Conservation (phyloP, 495 filamentous ascomycete species). For the Astrocystis sublimbata region DNA sequence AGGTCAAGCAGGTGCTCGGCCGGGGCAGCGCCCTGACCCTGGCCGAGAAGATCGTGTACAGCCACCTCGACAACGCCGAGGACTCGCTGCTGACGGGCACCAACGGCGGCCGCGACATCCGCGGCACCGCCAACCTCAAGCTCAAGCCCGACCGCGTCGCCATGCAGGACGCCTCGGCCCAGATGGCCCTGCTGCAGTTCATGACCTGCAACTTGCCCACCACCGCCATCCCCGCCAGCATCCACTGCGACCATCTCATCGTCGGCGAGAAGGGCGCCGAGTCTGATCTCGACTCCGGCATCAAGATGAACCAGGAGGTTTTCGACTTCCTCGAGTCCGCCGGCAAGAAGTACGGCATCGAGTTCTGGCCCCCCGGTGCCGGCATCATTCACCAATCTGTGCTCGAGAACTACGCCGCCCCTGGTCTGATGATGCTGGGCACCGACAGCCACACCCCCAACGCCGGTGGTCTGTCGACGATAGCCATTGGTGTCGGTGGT, state of each 20-base stretch:
- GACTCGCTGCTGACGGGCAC: slow-evolving; percentile 81
- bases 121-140: slow-evolving; percentile 90
- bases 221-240: slow-evolving; percentile 95
- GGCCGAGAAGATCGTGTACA: slow-evolving; percentile 97
- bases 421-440: slow-evolving; percentile 98
- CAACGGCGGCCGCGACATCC: slow-evolving; percentile 75
- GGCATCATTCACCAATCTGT: slow-evolving; percentile 99
- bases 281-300: slow-evolving; percentile 80
- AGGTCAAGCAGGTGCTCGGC: slow-evolving; percentile 73
- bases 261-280: slow-evolving; percentile 89
- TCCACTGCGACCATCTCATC: slow-evolving; percentile 99
- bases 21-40: slow-evolving; percentile 70
- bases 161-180: slow-evolving; percentile 98
- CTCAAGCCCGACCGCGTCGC: slow-evolving; percentile 97
- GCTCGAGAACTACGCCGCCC: slow-evolving; percentile 96
- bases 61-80: slow-evolving; percentile 84
- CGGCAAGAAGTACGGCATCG: slow-evolving; percentile 93
- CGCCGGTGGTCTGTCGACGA: slow-evolving; percentile 86
- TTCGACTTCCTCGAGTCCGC: slow-evolving; percentile 97
- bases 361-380: slow-evolving; percentile 98
- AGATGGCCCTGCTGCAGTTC: slow-evolving; percentile 98
- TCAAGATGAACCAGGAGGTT: slow-evolving; percentile 92
- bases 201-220: slow-evolving; percentile 92
- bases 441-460: slow-evolving; percentile 99
- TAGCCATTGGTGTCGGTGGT: slow-evolving; percentile 96